Base-by-base conservation (phyloP, 2,329 filamentous ascomycete species). In the Aspergillus sp. region DNA sequence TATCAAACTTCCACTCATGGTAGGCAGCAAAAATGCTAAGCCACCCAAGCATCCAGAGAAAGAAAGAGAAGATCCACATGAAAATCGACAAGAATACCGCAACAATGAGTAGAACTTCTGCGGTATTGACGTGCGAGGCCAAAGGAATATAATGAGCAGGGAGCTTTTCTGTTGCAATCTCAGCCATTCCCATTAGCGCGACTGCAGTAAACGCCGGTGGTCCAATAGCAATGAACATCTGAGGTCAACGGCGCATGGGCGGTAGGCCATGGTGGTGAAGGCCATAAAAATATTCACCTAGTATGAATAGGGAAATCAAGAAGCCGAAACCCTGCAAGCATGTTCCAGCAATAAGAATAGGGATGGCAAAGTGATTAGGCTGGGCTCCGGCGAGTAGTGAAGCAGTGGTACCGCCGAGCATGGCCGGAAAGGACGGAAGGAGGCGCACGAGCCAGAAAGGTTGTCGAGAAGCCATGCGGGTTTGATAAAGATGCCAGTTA, bases 131-230 rank as follows among this genome's bases (percentile, higher is more conserved):
- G 5, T 28, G 32, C 3, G 13, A n/a, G 12, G 32, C 36, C 2
- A 54, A 5, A 6, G 36, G 51, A 7, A 41, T 54, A 4, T 39
- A 19, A 39, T 41, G 13, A 2, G 17, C 7, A 5, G 51, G 51
- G 8, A 54, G n/a, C 4, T 41, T 41, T 19, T 53, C 50, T 9
- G 50, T 38, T 6, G 50, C 50, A 5, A 38, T 25, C 13, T 54
- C 19, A 4, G 51, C 51, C 51, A 54, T 54, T 21, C 51, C 51
- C 32, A 54, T 54, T 21, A 54, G 36, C 9, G 51, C 51, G 4
- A 54, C 30, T 3, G 32, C 32, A 9, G 51, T 39, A 17, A 54
- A 54, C 1, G 51, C 51, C 5, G 51, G 51, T 3, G 51, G 51
- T 2, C 51, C 51, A n/a, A 41, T 32, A 6, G 32, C 32, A 9